Evolutionary conservation across 2,329 filamentous ascomycete species (phyloP), one percentile per base, ranked within the genome.

Genomic region (Ophiostoma ips): DNA sequence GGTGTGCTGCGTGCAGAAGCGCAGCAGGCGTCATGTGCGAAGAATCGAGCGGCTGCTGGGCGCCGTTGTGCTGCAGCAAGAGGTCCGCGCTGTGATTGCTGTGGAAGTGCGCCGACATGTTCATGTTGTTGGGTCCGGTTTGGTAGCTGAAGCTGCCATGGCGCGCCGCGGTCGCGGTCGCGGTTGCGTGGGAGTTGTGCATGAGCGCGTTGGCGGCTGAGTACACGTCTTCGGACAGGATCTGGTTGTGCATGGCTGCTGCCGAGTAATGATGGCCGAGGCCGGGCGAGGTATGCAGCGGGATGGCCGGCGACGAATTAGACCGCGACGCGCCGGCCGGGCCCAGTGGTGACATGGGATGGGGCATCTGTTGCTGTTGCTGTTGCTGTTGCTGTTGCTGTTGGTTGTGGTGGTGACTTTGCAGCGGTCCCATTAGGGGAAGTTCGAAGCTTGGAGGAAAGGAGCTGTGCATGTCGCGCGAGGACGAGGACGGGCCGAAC

Each of bases 211-310:
- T 75, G 9, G 77, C 75, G 5, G 76, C 78, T 35, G 73, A 76
- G 44, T 81, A 64, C 6, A 82, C 72, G 55, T 83, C 79, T 16
- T 71, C 67, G 3, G 73, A 67, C 11, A 66, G 61, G n/a, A 62
- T 61, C 34, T 41, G 10, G 50, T 33, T 18, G 35, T n/a, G 35
- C 34, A 24, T 11, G 8, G 18, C 12, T 5, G 38, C 30, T 12
- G 3, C 24, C 24, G 9, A 15, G 8, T 18, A 41, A 5, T 41
- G 38, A 7, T 16, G n/a, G 40, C 9, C 15, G n/a, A 30, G n/a
- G 24, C 38, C 19, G 3, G 46, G 18, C 10, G 41, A 8, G 19
- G 38, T 40, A n/a, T 44, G 34, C n/a, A 43, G 9, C 13, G 50
- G 46, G 5, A 49, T 19, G 28, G 41, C 36, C 13, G 50, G 46